phyloP scores from a whole-genome alignment of 805 yeast genomes.

The Teunomyces panamensis region DNA sequence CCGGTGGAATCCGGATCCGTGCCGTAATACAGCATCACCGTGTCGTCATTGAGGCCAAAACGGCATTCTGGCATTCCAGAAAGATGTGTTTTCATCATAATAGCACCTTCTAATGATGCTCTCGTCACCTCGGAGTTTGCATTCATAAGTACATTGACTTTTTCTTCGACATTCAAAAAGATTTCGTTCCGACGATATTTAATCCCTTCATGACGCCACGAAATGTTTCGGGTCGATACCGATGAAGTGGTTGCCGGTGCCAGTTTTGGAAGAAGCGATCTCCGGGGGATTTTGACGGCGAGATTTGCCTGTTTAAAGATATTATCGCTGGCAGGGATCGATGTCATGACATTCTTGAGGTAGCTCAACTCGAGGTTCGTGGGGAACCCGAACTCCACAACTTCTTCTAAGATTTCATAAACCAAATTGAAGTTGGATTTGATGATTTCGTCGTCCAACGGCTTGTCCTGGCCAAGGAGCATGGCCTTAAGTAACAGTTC shows the following conservation, averaged over 20 bases:
- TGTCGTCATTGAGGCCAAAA: constrained; percentile 67
- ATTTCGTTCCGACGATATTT: constrained; percentile 82
- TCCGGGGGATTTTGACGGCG: constrained; percentile 3
- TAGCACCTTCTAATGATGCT: constrained; percentile 73
- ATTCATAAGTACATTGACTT: constrained; percentile 65
- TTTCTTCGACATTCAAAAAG: constrained; percentile 71
- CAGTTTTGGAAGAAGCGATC: not conserved
- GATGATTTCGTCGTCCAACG: constrained; percentile 39
- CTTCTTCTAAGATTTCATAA: constrained; percentile 76
- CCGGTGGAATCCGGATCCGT: constrained; percentile 31
- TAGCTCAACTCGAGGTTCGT: constrained; percentile 53
- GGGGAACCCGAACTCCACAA: constrained; percentile 76
- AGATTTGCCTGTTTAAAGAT: constrained; percentile 15
- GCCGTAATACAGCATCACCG: constrained; percentile 15
- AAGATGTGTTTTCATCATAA: constrained; percentile 66
- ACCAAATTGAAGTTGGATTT: constrained; percentile 64
- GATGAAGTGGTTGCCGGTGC: constrained; percentile 5
- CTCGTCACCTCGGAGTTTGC: constrained; percentile 62
- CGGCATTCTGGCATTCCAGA: constrained; percentile 83
- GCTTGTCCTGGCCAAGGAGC: constrained; percentile 12
- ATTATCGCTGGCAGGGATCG: constrained; percentile 15
- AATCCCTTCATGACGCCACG: constrained; percentile 73
- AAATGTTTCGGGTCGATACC: constrained; percentile 21
- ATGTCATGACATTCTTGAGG: constrained; percentile 17
- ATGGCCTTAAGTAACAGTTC: constrained; percentile 46